Percentiles rank a stretch among this genome's conserved stretches.
These are phyloP conservation scores for Aethionema arabicum DNA, from an alignment of 345 rosid species.

Conservation along the genomic window DNA sequence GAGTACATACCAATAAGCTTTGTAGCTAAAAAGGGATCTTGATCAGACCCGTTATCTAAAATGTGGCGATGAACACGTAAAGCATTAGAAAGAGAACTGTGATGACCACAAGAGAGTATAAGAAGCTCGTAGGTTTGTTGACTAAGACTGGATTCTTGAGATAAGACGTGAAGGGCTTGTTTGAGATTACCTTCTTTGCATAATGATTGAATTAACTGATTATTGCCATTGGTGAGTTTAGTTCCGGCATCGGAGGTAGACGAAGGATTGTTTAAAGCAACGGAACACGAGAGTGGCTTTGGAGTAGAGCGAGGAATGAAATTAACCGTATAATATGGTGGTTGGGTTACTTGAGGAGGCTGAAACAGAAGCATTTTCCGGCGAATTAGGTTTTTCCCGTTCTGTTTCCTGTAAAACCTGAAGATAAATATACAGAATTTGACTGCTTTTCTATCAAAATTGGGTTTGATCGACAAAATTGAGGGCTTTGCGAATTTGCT, in stretches of 20 bases:
- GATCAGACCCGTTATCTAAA: slow-evolving; percentile 65
- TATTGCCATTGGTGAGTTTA: slow-evolving; percentile 39
- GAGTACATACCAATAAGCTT: slow-evolving; percentile 78
- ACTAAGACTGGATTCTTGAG: slow-evolving; percentile 56
- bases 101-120: slow-evolving; percentile 61
- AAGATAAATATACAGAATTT: slow-evolving; percentile 11
- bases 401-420: slow-evolving; percentile 5
- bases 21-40: slow-evolving; percentile 91
- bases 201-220: slow-evolving; percentile 56
- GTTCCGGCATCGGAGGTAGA: slow-evolving; percentile 30
- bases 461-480: slow-evolving; percentile 1
- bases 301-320: slow-evolving; percentile 38
- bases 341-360: slow-evolving; percentile 44
- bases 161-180: slow-evolving; percentile 68
- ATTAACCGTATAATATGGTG: slow-evolving; percentile 24
- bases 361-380: slow-evolving; percentile 62
- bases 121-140: slow-evolving; percentile 87
- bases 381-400: slow-evolving; percentile 11
- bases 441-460: slow-evolving; percentile 18
- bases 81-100: slow-evolving; percentile 60
- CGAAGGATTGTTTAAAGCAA: slow-evolving; percentile 42
- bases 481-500: slow-evolving; percentile 1
- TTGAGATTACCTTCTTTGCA: slow-evolving; percentile 72
- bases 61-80: slow-evolving; percentile 62
- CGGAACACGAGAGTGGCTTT: slow-evolving; percentile 37